Evolutionary conservation across 305 asterid species (phyloP), one percentile per base, ranked within the genome.

Genomic region (Solanum hybrid): DNA sequence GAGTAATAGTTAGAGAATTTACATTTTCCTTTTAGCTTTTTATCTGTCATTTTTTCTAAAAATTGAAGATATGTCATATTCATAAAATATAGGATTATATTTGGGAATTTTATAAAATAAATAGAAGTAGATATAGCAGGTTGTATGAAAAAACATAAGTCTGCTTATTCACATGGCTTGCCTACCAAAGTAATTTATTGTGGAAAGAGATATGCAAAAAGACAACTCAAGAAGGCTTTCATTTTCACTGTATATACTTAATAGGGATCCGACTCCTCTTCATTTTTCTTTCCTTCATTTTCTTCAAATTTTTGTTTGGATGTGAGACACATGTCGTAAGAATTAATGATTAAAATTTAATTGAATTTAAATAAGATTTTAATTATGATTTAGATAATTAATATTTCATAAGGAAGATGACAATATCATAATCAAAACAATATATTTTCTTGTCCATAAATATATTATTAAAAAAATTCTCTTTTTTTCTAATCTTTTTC

Each of bases 281-380:
- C 46, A 39, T 39, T 39, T 39, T 3, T 0, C 12, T 39, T 39
- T 9, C 4, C 1, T 39, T 3, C 4, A 39, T 39, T 10, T 39
- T 39, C 0, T 0, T 0, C 4, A 9, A 37, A 3, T 37, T 37
- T 0, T 39, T 39, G 1, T 3, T 39, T 39, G 42, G 12, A 37
- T 37, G 4, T 39, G 13, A 39, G 5, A 39, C 1, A 39, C 46
- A 39, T 39, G 13, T 1, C 13, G 5, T 39, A 39, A 10, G 4
- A 39, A 39, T 39, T 39, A 39, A 10, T 10, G 5, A 1, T 39
- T 39, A 39, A 39, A 1, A 39, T 39, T 39, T 39, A 39, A 39
- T 39, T 39, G 5, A 39, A 39, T 39, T 39, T 0, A 39, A 10
- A 39, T 39, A 11, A 39, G 1, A 39, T 39, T 39, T 0, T 39